phyloP scores from a whole-genome alignment of 306 rosid genomes.

The Vicia sativa region DNA sequence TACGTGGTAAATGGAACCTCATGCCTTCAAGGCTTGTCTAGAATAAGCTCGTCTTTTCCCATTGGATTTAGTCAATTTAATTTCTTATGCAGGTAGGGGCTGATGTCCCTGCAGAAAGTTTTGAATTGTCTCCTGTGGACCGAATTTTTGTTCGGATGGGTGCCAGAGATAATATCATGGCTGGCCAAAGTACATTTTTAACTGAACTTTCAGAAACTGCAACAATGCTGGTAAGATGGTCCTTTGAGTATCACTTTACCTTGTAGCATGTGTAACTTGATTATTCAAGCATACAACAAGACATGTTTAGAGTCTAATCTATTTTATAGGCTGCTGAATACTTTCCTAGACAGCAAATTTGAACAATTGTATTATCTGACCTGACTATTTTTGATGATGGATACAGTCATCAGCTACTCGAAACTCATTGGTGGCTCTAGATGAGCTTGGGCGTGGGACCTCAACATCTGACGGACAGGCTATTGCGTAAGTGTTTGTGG shows the following conservation, averaged over 20 bases:
- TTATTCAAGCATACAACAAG: slow-evolving; percentile 10
- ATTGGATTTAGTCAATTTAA: slow-evolving; percentile 27
- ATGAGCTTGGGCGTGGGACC: slow-evolving; percentile 99
- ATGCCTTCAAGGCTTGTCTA: slow-evolving; percentile 1
- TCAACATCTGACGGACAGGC: slow-evolving; percentile 99
- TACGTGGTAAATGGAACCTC: neutral
- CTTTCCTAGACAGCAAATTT: neutral
- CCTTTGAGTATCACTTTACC: slow-evolving; percentile 14
- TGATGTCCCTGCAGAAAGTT: slow-evolving; percentile 89
- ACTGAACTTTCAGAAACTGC: slow-evolving; percentile 97
- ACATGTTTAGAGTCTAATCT: neutral
- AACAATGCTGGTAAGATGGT: slow-evolving; percentile 77
- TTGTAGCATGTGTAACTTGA: slow-evolving; percentile 22
- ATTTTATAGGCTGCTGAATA: slow-evolving; percentile 16
- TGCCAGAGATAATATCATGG: slow-evolving; percentile 94
- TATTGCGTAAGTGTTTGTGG: slow-evolving; percentile 72
- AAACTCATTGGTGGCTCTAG: slow-evolving; percentile 81
- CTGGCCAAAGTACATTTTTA: slow-evolving; percentile 96
- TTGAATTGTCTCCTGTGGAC: slow-evolving; percentile 86
- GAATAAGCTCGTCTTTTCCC: slow-evolving; percentile 29
- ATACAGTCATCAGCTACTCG: slow-evolving; percentile 78
- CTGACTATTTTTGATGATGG: slow-evolving; percentile 38
- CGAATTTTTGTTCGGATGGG: slow-evolving; percentile 96
- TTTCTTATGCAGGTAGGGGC: slow-evolving; percentile 79
- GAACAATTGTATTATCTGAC: slow-evolving; percentile 15